These are phyloP conservation scores for Teratosphaeria gauchensis DNA, from an alignment of 2,329 filamentous ascomycete species.

Conservation along the genomic window DNA sequence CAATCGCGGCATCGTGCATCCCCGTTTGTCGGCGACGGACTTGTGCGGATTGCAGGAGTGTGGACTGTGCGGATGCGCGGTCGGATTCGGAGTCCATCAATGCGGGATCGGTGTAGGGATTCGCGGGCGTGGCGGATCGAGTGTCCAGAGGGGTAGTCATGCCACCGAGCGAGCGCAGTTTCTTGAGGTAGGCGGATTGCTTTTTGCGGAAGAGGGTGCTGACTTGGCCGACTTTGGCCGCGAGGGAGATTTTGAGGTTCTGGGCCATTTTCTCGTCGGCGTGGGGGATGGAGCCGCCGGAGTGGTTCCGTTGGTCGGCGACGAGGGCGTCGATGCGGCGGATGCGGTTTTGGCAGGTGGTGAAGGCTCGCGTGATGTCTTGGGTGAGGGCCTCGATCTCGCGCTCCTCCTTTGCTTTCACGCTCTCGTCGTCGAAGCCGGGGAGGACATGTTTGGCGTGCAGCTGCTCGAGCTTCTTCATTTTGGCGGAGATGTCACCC, in stretches of 20 bases:
- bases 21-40: slow-evolving; percentile 53
- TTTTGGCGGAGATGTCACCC: slow-evolving; percentile 69
- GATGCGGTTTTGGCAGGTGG: slow-evolving; percentile 81
- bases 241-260: slow-evolving; percentile 89
- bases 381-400: slow-evolving; percentile 88
- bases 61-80: slow-evolving; percentile 80
- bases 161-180: slow-evolving; percentile 35
- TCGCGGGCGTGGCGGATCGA: slow-evolving; percentile 41
- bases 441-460: slow-evolving; percentile 96
- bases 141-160: slow-evolving; percentile 40
- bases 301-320: slow-evolving; percentile 60
- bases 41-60: slow-evolving; percentile 63
- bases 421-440: slow-evolving; percentile 89
- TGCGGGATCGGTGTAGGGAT: slow-evolving; percentile 73
- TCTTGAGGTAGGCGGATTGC: slow-evolving; percentile 87
- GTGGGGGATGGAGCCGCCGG: slow-evolving; percentile 54
- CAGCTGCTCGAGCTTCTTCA: slow-evolving; percentile 75
- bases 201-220: slow-evolving; percentile 93
- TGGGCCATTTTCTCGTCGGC: slow-evolving; percentile 92
- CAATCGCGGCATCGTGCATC: slow-evolving; percentile 70
- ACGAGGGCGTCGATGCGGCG: slow-evolving; percentile 83
- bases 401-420: slow-evolving; percentile 74
- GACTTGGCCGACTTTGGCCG: slow-evolving; percentile 78
- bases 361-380: slow-evolving; percentile 79
- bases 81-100: slow-evolving; percentile 90